Evolutionary conservation across 768 basidiomycete species (phyloP), one percentile per base, ranked within the genome.

Genomic region (Kockovaella imperatae): DNA sequence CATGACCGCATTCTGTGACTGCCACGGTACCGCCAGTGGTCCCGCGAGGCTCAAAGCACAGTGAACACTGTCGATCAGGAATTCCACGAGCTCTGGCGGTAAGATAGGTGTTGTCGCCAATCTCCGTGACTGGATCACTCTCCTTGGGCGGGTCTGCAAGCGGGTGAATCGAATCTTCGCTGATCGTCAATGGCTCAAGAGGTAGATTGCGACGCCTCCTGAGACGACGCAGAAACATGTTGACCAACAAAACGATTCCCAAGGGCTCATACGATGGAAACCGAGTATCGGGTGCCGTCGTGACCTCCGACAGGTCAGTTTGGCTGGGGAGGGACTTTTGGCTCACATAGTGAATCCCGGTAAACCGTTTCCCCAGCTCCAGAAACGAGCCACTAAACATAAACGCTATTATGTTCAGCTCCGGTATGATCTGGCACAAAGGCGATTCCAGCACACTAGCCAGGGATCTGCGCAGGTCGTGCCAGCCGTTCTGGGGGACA

Each of bases 1-100:
- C 58, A 60, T 72, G 71, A 2, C 71, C 71, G 36, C 71, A 72
- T 42, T 71, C 70, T 4, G 70, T 71, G 21, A 70, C 65, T 4
- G 63, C 62, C 0, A 60, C 60, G 1, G 68, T 68, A 3, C 68
- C 68, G 1, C 66, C 68, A 46, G 57, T 63, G 1, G 62, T 60
- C 5, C 69, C 69, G 21, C 69, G 45, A 5, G 64, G 60, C 30
- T 66, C 56, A 3, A 70, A 56, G 51, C 69, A 70, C 2, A 70
- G 53, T 3, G 69, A 66, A 47, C 69, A 70, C 44, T 67, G 67
- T 49, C 64, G 32, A 18, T 62, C 61, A 2, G 61, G 51, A 17
- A 62, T 25, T 0, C 42, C 42, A 2, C 57, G 49, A 1, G 60
- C 56, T 0, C 54, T 56, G 23, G 34, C 20, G 5, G 50, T 49